phyloP scores from a whole-genome alignment of 2,329 filamentous ascomycete genomes.

The Beauveria sp. region DNA sequence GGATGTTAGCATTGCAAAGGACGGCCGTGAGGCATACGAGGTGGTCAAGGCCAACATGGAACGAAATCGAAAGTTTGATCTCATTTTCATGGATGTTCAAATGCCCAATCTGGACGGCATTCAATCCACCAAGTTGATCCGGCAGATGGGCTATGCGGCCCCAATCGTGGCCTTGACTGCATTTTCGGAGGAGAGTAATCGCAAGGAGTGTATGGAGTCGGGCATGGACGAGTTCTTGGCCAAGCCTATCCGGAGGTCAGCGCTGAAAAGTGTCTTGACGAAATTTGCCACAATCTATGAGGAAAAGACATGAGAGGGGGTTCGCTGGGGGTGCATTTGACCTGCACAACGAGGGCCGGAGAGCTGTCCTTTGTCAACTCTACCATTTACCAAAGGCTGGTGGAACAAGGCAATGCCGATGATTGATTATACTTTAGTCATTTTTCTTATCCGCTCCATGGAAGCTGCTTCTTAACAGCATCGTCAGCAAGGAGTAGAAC shows the following conservation, averaged over 20 bases:
- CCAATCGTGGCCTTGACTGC: conserved; percentile 89
- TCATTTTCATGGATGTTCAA: conserved; percentile 94
- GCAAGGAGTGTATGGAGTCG: conserved; percentile 76
- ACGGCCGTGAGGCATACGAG: conserved; percentile 82
- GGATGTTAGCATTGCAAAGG: conserved; percentile 81
- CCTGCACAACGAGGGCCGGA: no score
- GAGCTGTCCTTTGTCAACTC: no score
- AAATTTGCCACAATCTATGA: conserved; percentile 78
- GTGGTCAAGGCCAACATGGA: conserved; percentile 78
- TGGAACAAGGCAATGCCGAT: no score
- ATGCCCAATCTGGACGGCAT: conserved; percentile 92
- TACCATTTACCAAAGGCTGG: no score
- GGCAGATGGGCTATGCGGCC: conserved; percentile 75
- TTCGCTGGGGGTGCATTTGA: neutral
- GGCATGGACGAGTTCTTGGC: conserved; percentile 88
- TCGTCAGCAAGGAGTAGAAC: no score
- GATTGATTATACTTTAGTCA: no score
- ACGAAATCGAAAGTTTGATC: conserved; percentile 62
- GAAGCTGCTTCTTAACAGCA: no score
- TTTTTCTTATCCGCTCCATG: no score
- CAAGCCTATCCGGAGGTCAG: conserved; percentile 71
- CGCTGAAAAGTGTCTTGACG: conserved; percentile 76
- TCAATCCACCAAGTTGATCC: conserved; percentile 77
- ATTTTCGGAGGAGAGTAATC: conserved; percentile 84
- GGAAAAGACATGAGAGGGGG: conserved; percentile 32